Evolutionary conservation across 2,329 filamentous ascomycete species (phyloP), one percentile per base, ranked within the genome.

Genomic region (Leptographium lundbergii): DNA sequence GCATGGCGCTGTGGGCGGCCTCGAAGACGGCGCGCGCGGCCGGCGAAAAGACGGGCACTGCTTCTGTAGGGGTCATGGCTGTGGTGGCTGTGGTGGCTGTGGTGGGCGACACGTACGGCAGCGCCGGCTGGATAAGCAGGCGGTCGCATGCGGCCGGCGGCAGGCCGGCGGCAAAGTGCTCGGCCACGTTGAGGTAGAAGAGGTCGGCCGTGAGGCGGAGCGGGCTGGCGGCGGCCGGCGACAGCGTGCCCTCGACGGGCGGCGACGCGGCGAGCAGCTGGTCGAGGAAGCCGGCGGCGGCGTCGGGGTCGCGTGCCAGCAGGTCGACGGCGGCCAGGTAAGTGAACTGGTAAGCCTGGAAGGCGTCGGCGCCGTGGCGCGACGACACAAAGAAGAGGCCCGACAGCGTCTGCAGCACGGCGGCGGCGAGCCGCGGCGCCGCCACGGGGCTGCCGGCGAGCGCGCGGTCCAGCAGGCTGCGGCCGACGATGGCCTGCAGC

Each of bases 151-250:
- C 79, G 4, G 78, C 73, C 0, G 87, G 79, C 0, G 88, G 75
- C 1, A 96, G 72, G 3, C 82, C 74, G 10, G 91, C 75, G 0
- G 89, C 85, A 61, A 96, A 84, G 69, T 95, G 89, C 69, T 96
- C 91, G 2, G 88, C 86, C 0, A 86, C 82, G 67, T 95, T 94
- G 62, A 96, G 80, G 72, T 95, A 95, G 74, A 89, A 96, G 19
- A 95, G 80, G 68, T 94, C 88, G n/a, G 60, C 52, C 29, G 62
- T 60, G 24, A 92, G 75, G 22, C 81, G 86, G 2, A 90, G 74
- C 6, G 86, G 83, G 63, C 87, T 81, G 6, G 74, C 72, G 0
- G 86, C 81, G 36, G 87, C 82, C 80, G 78, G n/a, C 82, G 59
- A 61, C 9, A 1, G 75, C 3, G 24, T 32, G 56, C 56, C 48